Evolutionary conservation across 805 yeast species (phyloP).

Genomic region (Saccharomycopsis vini): DNA sequence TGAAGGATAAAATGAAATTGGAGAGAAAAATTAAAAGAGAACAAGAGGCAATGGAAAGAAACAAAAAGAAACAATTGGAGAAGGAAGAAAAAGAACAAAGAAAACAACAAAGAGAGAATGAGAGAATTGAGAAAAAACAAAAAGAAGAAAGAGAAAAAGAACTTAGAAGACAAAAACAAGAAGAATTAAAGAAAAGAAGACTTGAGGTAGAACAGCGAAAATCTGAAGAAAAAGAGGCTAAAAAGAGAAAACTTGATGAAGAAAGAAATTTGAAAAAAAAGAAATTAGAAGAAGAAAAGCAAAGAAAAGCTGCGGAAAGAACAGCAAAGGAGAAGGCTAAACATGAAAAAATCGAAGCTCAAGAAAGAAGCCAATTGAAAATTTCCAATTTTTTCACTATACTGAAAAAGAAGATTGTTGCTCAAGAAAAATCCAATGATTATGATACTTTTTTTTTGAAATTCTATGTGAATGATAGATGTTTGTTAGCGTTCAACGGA

Average conservation of each 20-base stretch:
- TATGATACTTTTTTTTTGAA: constrained; percentile 12
- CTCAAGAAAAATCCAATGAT: constrained; percentile 5
- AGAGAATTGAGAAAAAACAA: background rate
- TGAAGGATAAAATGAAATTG: background rate
- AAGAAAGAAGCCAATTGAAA: constrained; percentile 7
- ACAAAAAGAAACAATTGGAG: constrained; percentile 1
- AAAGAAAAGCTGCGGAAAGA: constrained; percentile 5
- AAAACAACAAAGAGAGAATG: constrained; percentile 8
- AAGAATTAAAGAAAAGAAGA: constrained; percentile 3
- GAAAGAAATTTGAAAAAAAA: constrained; percentile 3
- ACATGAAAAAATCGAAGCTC: background rate
- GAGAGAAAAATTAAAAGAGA: constrained; percentile 1
- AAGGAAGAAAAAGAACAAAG: constrained; percentile 5
- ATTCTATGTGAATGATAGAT: constrained; percentile 6
- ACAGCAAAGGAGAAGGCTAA: background rate
- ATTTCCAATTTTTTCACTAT: constrained; percentile 14
- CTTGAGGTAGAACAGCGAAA: constrained; percentile 11
- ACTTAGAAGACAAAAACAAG: constrained; percentile 4
- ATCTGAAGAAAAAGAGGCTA: constrained; percentile 14
- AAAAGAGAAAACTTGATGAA: constrained; percentile 8
- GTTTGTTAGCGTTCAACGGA: background rate
- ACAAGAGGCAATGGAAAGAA: background rate
- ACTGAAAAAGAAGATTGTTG: constrained; percentile 3
- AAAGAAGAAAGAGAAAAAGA: constrained; percentile 9
- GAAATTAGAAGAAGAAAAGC: constrained; percentile 4